Evolutionary conservation across 2,329 filamentous ascomycete genomes (phyloP).

Genomic region (Knoxdaviesia capensis): DNA sequence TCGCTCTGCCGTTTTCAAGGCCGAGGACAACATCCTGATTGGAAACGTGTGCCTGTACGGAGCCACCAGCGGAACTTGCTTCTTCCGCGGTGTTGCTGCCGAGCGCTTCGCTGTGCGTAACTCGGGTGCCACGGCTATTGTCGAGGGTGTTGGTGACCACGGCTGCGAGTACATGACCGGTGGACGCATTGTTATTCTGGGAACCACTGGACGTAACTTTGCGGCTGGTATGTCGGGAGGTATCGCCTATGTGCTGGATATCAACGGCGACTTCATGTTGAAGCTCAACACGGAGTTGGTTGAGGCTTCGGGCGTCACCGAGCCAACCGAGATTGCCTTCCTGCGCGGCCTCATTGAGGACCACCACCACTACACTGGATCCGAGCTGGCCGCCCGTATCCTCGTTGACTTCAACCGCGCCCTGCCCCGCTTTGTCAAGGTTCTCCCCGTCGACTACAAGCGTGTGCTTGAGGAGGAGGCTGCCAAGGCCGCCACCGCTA

Average conservation of each 20-base stretch:
- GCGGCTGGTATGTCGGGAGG: constrained; percentile 97
- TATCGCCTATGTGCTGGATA: constrained; percentile 86
- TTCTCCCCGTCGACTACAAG: constrained; percentile 91
- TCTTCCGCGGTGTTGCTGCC: constrained; percentile 91
- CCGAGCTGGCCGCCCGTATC: constrained; percentile 80
- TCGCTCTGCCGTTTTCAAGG: constrained; percentile 77
- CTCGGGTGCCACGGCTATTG: constrained; percentile 87
- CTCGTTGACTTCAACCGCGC: constrained; percentile 90
- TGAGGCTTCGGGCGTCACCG: constrained; percentile 65
- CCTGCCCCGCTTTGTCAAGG: constrained; percentile 78
- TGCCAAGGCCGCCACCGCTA: constrained; percentile 65
- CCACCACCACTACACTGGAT: constrained; percentile 94
- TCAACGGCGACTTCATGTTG: constrained; percentile 69
- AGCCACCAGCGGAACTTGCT: constrained; percentile 75
- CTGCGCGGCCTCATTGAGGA: constrained; percentile 85
- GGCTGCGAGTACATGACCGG: constrained; percentile 99
- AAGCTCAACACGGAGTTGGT: constrained; percentile 99
- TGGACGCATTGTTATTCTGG: constrained; percentile 71
- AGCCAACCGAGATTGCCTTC: constrained; percentile 75
- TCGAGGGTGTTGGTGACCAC: constrained; percentile 91
- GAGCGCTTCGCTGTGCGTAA: constrained; percentile 95
- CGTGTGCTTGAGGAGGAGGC: constrained; percentile 73
- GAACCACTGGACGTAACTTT: constrained; percentile 86
- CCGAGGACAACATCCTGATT: constrained; percentile 85
- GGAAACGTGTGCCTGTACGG: constrained; percentile 93